Evolutionary conservation across 345 rosid genomes (phyloP).

Genomic region (Trapa incisa): DNA sequence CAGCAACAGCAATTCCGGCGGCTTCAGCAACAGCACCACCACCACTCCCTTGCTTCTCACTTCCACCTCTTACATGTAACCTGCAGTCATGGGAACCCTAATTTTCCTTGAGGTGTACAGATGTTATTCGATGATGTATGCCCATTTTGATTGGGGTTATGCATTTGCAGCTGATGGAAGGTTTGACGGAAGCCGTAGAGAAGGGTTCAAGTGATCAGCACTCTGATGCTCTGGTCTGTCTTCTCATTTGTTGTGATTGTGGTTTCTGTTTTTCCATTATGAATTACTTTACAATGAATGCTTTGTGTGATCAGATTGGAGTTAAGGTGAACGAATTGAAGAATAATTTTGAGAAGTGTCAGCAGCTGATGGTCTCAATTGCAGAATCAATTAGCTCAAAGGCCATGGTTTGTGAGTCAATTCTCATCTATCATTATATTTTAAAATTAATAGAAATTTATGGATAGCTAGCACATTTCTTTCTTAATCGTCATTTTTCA

Average conservation of each 20-base stretch:
- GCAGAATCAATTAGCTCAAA: constrained; percentile 50
- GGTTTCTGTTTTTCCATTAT: not conserved
- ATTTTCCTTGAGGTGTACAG: not conserved
- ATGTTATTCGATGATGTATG: not conserved
- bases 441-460: not conserved
- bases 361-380: constrained; percentile 71
- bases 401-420: constrained; percentile 30
- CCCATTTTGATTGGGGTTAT: not conserved
- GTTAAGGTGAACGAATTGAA: constrained; percentile 56
- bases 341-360: constrained; percentile 80
- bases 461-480: not conserved
- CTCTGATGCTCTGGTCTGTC: constrained; percentile 59
- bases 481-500: not conserved
- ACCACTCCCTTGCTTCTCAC: constrained; percentile 85
- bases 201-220: constrained; percentile 70
- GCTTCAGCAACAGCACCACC: constrained; percentile 44
- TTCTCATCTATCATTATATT: not conserved
- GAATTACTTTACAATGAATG: not conserved
- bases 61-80: constrained; percentile 60
- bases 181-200: constrained; percentile 51
- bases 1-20: constrained; percentile 20
- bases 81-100: not conserved
- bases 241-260: constrained; percentile 2
- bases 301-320: constrained; percentile 1
- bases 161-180: constrained; percentile 52